Percentiles rank a stretch among this genome's conserved stretches.
These are phyloP conservation scores for Simmondsia chinensis DNA, from an alignment of 148 eudicot species.

Conservation along the genomic window DNA sequence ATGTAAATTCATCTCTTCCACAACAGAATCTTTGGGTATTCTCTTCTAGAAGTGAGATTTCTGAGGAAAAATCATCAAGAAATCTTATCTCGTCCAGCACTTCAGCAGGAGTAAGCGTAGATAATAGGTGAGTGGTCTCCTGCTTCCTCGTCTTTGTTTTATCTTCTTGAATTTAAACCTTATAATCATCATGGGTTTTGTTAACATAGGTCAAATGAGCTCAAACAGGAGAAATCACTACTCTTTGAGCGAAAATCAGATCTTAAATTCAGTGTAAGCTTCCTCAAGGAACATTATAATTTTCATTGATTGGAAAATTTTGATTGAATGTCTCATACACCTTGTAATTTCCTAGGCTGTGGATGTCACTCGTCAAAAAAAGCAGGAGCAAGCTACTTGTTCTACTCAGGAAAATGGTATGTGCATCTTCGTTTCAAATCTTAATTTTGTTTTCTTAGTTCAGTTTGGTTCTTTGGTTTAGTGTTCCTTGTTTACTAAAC, in stretches of 20 bases:
- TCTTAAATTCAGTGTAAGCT: conserved; percentile 11
- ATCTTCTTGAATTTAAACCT: not conserved
- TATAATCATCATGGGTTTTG: not conserved
- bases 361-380: conserved; percentile 10
- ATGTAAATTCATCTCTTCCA: conserved; percentile 15
- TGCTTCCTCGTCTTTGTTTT: not conserved
- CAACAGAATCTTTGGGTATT: conserved; percentile 6
- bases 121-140: conserved; percentile 13
- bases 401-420: conserved; percentile 19
- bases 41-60: conserved; percentile 12
- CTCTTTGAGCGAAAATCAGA: conserved; percentile 6
- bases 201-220: conserved; percentile 13
- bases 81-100: conserved; percentile 3
- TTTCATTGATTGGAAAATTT: not conserved
- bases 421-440: conserved; percentile 1
- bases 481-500: too few relatives aligned
- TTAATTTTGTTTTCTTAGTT: not conserved
- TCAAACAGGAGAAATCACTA: conserved; percentile 8
- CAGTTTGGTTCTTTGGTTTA: not conserved
- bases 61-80: conserved; percentile 9
- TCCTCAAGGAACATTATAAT: not conserved
- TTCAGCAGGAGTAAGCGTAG: conserved; percentile 8
- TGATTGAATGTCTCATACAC: not conserved
- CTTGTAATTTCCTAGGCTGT: conserved; percentile 17
- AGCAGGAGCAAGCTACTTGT: conserved; percentile 5